phyloP scores from a whole-genome alignment of 2,329 filamentous ascomycete genomes.

The Coleophoma eucalyptorum region DNA sequence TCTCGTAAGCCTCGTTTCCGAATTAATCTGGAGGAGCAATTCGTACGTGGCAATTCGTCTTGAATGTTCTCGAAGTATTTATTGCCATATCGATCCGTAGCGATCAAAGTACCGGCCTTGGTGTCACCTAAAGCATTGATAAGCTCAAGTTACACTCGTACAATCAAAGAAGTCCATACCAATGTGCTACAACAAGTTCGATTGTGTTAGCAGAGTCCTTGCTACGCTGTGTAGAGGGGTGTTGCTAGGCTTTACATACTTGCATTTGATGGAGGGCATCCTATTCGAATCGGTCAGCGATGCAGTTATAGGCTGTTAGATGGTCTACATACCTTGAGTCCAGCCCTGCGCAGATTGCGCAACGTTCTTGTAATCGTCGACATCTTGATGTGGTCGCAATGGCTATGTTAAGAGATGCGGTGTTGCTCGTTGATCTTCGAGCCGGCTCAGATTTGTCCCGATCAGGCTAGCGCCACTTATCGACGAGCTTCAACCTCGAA shows the following conservation, averaged over 20 bases:
- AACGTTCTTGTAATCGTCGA: conserved; percentile 87
- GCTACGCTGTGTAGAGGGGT: conserved; percentile 16
- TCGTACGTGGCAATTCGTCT: conserved; percentile 84
- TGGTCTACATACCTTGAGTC: conserved; percentile 67
- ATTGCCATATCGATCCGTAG: conserved; percentile 87
- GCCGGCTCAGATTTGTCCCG: no score
- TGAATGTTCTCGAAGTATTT: conserved; percentile 92
- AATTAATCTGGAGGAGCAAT: background rate
- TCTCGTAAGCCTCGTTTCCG: conserved; percentile 6
- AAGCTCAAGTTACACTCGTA: conserved; percentile 4
- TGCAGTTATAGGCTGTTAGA: background rate
- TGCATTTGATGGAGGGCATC: conserved; percentile 91
- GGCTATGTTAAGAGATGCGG: conserved; percentile 9
- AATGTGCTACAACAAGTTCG: conserved; percentile 19
- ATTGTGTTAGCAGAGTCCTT: conserved; percentile 14
- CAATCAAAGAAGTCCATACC: conserved; percentile 14
- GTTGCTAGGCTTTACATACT: conserved; percentile 53
- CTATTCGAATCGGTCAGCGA: conserved; percentile 45
- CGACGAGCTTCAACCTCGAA: conserved; percentile 6
- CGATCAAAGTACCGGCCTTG: conserved; percentile 85
- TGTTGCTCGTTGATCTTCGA: no score
- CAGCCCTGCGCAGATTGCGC: conserved; percentile 81
- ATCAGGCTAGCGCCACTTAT: background rate
- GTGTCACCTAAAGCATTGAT: conserved; percentile 70
- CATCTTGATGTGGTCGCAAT: conserved; percentile 56